Conservation (phyloP, 306 rosid species). For the Dryas alaskensis region DNA sequence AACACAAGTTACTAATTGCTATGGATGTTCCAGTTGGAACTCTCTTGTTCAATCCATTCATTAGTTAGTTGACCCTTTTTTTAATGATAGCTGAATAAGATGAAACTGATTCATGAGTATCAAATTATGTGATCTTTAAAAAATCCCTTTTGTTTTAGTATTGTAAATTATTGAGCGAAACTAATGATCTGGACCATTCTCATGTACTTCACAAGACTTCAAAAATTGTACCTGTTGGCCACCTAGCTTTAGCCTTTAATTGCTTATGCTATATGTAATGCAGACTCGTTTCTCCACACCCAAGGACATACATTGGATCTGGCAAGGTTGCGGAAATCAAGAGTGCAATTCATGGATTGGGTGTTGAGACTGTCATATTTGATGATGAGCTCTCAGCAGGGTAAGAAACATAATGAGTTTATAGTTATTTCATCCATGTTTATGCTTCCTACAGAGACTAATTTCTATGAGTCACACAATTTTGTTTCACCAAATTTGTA, state of each 20-base stretch:
- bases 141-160: not conserved
- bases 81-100: too few species aligned
- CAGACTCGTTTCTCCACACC: conserved; percentile 79
- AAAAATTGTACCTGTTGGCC: not conserved
- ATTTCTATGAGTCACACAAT: not conserved
- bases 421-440: conserved; percentile 20
- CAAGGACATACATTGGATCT: conserved; percentile 93
- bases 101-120: too few species aligned
- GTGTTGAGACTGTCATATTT: conserved; percentile 78
- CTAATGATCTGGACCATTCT: not conserved
- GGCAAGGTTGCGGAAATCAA: conserved; percentile 94
- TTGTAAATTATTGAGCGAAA: not conserved
- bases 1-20: too few species aligned
- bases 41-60: too few species aligned
- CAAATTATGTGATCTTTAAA: not conserved
- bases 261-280: conserved; percentile 24
- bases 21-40: too few species aligned
- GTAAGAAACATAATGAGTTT: conserved; percentile 32
- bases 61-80: too few species aligned
- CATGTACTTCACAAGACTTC: not conserved
- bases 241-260: not conserved
- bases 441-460: not conserved
- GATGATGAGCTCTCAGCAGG: conserved; percentile 98
- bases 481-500: not conserved
- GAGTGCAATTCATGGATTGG: conserved; percentile 77